Conservation (phyloP, 192 early-diverging fungal genomes). For the Geranomyces variabilis region DNA sequence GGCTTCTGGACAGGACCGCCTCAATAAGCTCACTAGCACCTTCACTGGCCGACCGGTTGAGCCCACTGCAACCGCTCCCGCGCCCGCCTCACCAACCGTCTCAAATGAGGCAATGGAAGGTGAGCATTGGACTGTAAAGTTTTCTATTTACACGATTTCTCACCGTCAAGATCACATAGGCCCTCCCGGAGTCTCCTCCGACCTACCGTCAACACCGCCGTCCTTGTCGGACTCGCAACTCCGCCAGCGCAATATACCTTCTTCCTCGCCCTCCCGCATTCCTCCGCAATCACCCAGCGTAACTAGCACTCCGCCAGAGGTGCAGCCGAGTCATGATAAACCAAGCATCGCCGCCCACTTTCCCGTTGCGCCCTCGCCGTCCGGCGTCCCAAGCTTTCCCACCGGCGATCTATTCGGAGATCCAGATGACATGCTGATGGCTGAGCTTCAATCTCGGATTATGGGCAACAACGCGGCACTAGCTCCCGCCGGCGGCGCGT, state of each 20-base stretch:
- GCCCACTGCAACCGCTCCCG: neutral
- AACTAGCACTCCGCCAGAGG: neutral
- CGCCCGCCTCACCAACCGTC: neutral
- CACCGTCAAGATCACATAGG: too few species aligned
- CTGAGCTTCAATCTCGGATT: neutral
- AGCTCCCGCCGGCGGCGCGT: too few species aligned
- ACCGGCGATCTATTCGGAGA: too few species aligned
- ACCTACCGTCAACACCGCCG: neutral
- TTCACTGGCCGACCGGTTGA: conserved; percentile 16
- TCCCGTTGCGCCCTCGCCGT: too few species aligned
- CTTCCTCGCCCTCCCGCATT: neutral
- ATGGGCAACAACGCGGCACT: too few species aligned
- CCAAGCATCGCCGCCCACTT: too few species aligned
- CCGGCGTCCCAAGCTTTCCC: too few species aligned
- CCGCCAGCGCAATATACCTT: neutral
- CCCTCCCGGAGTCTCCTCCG: neutral
- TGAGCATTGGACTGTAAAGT: too few species aligned
- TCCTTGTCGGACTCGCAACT: neutral
- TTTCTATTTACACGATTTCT: too few species aligned
- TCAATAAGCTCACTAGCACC: conserved; percentile 22
- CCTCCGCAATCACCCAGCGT: conserved; percentile 6
- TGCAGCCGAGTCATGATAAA: neutral
- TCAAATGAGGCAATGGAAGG: too few species aligned
- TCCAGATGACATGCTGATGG: neutral
- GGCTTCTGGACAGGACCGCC: conserved; percentile 19